These are phyloP conservation scores for Salmacisia buchloeana DNA, from an alignment of 1,284 basidiomycete species.

Conservation along the genomic window DNA sequence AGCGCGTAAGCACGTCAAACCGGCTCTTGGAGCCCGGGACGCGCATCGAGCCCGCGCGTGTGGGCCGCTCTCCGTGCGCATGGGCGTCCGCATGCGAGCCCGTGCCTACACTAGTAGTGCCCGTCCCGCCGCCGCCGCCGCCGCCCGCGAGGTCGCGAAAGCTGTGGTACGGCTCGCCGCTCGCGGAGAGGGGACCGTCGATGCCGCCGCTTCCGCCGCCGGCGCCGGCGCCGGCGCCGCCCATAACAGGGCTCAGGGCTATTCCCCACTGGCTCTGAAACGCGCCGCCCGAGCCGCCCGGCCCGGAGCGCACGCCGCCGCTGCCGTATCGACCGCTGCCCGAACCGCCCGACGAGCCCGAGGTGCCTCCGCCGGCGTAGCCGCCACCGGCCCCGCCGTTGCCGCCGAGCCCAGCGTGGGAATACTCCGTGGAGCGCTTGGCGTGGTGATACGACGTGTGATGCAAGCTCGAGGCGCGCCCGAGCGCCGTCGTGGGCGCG, in stretches of 20 bases:
- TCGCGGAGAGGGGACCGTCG: too few relatives aligned
- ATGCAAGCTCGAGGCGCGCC: slow-evolving; percentile 1
- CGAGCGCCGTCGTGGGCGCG: background rate
- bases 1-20: background rate
- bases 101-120: too few relatives aligned
- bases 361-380: too few relatives aligned
- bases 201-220: too few relatives aligned
- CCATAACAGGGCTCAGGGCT: background rate
- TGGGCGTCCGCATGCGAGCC: too few relatives aligned
- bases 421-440: background rate
- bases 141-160: background rate
- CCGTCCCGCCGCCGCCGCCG: background rate
- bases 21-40: background rate
- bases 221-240: background rate
- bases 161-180: too few relatives aligned
- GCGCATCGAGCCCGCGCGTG: background rate
- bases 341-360: too few relatives aligned
- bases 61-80: too few relatives aligned
- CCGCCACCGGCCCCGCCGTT: too few relatives aligned
- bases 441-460: background rate
- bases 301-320: background rate
- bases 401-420: too few relatives aligned
- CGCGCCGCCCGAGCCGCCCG: background rate
- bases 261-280: slow-evolving; percentile 6
- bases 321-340: too few relatives aligned